Base-by-base conservation (phyloP, 1,139 yeast species). In the Geotrichum histeridarum region DNA sequence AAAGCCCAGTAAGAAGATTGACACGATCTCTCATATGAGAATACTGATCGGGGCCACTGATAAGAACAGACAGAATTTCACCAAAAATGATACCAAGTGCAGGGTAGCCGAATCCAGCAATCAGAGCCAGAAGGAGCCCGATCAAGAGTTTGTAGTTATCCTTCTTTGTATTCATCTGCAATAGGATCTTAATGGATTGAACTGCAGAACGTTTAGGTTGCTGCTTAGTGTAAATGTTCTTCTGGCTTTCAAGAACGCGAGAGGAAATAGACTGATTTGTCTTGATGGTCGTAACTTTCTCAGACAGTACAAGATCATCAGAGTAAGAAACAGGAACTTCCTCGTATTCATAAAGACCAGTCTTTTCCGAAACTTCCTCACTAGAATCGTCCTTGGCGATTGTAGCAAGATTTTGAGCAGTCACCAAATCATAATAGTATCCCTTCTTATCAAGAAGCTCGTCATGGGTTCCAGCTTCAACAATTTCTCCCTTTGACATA, bases 391-490 rank as follows among this genome's bases (percentile, higher is more conserved):
- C 56, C 64, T 42, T 15, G 14, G 54, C 56, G 27, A 5, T 5
- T 11, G 53, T 50, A 27, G 52, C 49, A 22, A 63, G 61, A 32
- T 55, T 58, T 60, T 73, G 77, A 22, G 75, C 73, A 33, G 69
- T 70, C 2, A 73, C 77, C 12, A 73, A 63, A 8, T 60, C 60
- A 30, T 56, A 56, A 56, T 74, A 74, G 9, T 62, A 63, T 15
- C 77, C 77, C 27, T 65, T 55, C 44, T 45, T 46, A 1, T 58
- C 63, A 15, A 76, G 44, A 42, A 77, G 66, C 41, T 71, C 71
- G 8, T 63, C 57, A 60, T 72, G 80, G 7, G 70, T 68, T 1
- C 81, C 78, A 57, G 66, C 67, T 60, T 75, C 78, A 18, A 74
- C 62, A 53, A 74, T 72, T 36, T 62, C 63, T 14, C 78, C 78